These are phyloP conservation scores for Suillus hirtellus DNA, from an alignment of 768 basidiomycete genomes.

Conservation along the genomic window DNA sequence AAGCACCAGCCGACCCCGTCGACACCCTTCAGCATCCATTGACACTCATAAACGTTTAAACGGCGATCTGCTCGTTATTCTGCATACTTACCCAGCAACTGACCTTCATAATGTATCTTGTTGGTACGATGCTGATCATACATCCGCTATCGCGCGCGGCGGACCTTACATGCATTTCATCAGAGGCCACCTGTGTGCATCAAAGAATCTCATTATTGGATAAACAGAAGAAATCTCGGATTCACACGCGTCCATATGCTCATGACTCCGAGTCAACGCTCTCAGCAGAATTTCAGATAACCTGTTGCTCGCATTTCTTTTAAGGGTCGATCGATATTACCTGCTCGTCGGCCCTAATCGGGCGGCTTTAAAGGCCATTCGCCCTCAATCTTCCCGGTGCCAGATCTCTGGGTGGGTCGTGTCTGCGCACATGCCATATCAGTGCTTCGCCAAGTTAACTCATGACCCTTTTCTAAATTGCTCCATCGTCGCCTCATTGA, in stretches of 20 bases:
- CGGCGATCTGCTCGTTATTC: neutral
- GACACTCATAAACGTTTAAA: neutral
- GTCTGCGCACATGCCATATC: neutral
- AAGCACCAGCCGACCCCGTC: neutral
- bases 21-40: neutral
- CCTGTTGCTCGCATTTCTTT: too few species aligned
- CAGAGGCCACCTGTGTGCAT: too few species aligned
- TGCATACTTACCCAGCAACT: neutral
- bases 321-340: too few species aligned
- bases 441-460: neutral
- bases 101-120: neutral
- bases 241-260: too few species aligned
- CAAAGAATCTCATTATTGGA: too few species aligned
- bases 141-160: too few species aligned
- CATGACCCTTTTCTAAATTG: neutral
- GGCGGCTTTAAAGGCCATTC: neutral
- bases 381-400: neutral
- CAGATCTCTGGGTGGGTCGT: neutral
- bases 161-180: too few species aligned
- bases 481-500: neutral
- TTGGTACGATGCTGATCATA: neutral
- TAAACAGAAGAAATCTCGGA: too few species aligned
- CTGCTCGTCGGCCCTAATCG: neutral
- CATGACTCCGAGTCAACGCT: too few species aligned
- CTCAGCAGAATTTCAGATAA: too few species aligned